Evolutionary conservation across 1,139 yeast genomes (phyloP).

Genomic region (Suhomyces wounanorum): DNA sequence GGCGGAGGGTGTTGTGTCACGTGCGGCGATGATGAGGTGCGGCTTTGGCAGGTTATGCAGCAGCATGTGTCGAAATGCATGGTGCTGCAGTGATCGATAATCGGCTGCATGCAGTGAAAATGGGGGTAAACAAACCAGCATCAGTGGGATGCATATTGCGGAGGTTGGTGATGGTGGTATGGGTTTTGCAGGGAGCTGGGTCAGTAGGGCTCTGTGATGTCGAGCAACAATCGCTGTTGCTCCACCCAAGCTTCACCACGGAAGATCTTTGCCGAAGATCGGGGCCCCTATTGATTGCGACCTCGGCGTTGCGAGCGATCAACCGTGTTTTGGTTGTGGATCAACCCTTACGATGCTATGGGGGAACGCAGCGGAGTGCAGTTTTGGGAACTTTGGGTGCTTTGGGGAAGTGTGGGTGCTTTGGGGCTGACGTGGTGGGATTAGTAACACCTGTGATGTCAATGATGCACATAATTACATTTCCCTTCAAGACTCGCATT

Average conservation of each 20-base stretch:
- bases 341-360: neutral
- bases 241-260: too few relatives aligned
- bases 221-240: too few relatives aligned
- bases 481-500: neutral
- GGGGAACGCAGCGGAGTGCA: too few relatives aligned
- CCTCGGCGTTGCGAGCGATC: neutral
- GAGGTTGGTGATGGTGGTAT: neutral
- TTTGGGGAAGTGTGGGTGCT: too few relatives aligned
- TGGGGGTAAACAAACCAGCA: neutral
- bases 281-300: neutral
- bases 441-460: neutral
- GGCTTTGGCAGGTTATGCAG: neutral
- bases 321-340: neutral
- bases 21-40: slow-evolving; percentile 1
- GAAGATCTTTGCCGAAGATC: neutral
- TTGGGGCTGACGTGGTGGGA: neutral
- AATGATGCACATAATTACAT: neutral
- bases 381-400: too few relatives aligned
- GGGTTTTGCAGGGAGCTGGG: neutral
- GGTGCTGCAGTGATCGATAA: neutral
- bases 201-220: neutral
- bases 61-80: neutral
- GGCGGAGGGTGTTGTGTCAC: neutral
- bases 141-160: too few relatives aligned
- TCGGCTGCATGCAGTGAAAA: neutral